Conservation (phyloP, 805 yeast genomes). For the Grigorovia yakushimaensis region DNA sequence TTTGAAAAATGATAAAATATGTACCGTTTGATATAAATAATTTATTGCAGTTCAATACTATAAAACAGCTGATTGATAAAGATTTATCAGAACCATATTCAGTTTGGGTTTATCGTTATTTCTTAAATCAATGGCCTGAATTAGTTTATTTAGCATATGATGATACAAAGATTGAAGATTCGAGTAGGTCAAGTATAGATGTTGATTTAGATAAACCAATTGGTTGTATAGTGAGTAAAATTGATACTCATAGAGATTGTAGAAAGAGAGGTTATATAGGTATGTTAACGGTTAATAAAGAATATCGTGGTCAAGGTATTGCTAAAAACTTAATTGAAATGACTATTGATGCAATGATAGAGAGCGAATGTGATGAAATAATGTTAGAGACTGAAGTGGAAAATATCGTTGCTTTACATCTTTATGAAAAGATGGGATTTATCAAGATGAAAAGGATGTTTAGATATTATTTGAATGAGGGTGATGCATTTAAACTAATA, state of each 20-base stretch:
- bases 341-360: conserved; percentile 56
- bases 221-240: conserved; percentile 82
- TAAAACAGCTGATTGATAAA: conserved; percentile 49
- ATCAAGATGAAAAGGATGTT: conserved; percentile 64
- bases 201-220: conserved; percentile 32
- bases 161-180: conserved; percentile 13
- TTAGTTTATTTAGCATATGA: conserved; percentile 58
- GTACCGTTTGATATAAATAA: conserved; percentile 21
- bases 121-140: conserved; percentile 84
- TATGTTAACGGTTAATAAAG: conserved; percentile 78
- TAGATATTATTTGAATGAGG: conserved; percentile 83
- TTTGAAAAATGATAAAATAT: conserved; percentile 9
- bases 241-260: conserved; percentile 58
- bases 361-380: conserved; percentile 73
- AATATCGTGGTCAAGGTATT: conserved; percentile 67
- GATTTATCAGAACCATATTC: conserved; percentile 93
- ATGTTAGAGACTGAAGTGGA: conserved; percentile 86
- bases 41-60: conserved; percentile 34
- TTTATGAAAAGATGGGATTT: conserved; percentile 73
- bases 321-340: conserved; percentile 61
- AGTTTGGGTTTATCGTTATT: conserved; percentile 82
- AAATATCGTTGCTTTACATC: conserved; percentile 56
- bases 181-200: background rate
- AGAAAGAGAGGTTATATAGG: conserved; percentile 88
- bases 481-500: conserved; percentile 83